Evolutionary conservation across 768 basidiomycete genomes (phyloP).

Genomic region (Calocybe cyanea): DNA sequence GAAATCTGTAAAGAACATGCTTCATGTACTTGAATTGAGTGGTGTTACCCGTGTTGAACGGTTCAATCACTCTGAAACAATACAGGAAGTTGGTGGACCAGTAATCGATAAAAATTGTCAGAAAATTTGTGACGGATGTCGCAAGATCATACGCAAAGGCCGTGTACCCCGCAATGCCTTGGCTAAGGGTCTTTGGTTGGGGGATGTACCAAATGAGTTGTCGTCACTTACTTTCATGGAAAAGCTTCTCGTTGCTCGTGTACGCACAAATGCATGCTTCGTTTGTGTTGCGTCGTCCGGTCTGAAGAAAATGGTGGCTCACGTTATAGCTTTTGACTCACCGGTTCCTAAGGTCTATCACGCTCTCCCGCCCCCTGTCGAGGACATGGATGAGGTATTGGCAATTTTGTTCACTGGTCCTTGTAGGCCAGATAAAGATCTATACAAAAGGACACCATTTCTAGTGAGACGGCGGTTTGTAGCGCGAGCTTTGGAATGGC

Average conservation of each 20-base stretch:
- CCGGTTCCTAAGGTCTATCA: slow-evolving; percentile 23
- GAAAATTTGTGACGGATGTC: slow-evolving; percentile 28
- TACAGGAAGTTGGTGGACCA: slow-evolving; percentile 5
- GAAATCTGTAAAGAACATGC: slow-evolving; percentile 4
- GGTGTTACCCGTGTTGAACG: slow-evolving; percentile 4
- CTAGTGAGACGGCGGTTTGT: slow-evolving; percentile 4
- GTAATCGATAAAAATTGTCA: slow-evolving; percentile 19
- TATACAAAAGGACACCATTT: slow-evolving; percentile 4
- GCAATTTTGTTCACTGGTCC: slow-evolving; percentile 30
- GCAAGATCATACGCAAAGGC: slow-evolving; percentile 3
- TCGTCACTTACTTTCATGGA: slow-evolving; percentile 23
- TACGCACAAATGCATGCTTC: slow-evolving; percentile 25
- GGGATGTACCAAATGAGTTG: slow-evolving; percentile 25
- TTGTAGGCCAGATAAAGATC: slow-evolving; percentile 20
- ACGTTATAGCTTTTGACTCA: slow-evolving; percentile 25
- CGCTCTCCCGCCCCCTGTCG: slow-evolving; percentile 21
- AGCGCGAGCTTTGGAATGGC: slow-evolving; percentile 27
- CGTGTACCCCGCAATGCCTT: slow-evolving; percentile 20
- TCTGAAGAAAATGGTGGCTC: slow-evolving; percentile 22
- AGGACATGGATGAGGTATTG: slow-evolving; percentile 27
- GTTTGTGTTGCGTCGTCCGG: slow-evolving; percentile 23
- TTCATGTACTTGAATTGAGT: slow-evolving; percentile 2
- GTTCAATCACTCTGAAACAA: neutral
- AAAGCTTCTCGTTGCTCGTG: slow-evolving; percentile 20
- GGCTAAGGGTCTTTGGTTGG: slow-evolving; percentile 32